Base-by-base conservation (phyloP, 345 rosid genomes). In the Aquilaria yunnanensis region DNA sequence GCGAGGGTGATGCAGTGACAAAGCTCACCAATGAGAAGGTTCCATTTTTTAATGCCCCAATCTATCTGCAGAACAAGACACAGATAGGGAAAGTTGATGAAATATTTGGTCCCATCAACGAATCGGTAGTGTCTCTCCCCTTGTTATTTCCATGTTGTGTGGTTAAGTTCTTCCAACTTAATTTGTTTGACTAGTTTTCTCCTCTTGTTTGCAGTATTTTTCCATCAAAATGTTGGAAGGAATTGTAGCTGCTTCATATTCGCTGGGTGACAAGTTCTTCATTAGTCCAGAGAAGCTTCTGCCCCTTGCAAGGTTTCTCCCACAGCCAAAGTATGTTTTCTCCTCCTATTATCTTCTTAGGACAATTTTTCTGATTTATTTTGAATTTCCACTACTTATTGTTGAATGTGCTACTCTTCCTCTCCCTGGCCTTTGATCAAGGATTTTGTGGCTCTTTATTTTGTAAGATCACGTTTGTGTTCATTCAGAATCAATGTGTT, bases 1-100 rank as follows among this genome's bases (percentile, higher is more conserved):
- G 93, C 12, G 99, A 94, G 76, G 99, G 96, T n/a, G 99, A 94
- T 47, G 99, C 96, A 2, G 99, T 94, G 72, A 85, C 91, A 1
- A 94, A 84, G 69, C 94, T 93, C 51, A 74, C 82, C 12, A 76
- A 86, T 45, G 96, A 86, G 79, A 90, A 86, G 73, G 80, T 93
- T 30, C 98, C 98, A 1, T 80, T 54, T 67, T 93, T 93, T 60
- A 90, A 93, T 79, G 96, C 94, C 52, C 83, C 88, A 1, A 87
- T 92, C 61, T 93, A 78, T 68, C 81, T 93, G 60, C 80, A 86
- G 73, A 93, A 93, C 78, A 93, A 75, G 82, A 90, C 94, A 51
- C 92, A 84, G 79, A 93, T 93, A 43, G 98, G 98, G 50, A 90
- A 84, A 78, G 96, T 93, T 16, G 98, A 90, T 56, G 98, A 93